Percentiles rank a stretch among this genome's conserved stretches.
These are phyloP conservation scores for Cinnamomum micranthum DNA, from an alignment of 164 flowering plant genomes.

Conservation along the genomic window DNA sequence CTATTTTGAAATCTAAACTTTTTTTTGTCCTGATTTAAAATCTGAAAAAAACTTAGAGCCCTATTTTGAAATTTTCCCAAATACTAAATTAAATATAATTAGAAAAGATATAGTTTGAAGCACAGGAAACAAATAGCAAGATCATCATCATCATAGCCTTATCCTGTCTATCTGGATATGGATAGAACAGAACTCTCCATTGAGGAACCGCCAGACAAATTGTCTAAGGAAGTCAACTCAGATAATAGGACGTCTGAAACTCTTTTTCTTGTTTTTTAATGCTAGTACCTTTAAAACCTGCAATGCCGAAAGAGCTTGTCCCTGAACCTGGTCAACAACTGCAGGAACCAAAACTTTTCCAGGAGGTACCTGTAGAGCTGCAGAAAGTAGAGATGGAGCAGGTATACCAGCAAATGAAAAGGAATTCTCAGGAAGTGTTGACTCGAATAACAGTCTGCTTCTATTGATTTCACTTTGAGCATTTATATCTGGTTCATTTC, in stretches of 20 bases:
- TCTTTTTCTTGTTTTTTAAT: too few relatives aligned
- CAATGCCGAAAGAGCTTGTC: conserved; percentile 86
- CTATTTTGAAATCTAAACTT: too few relatives aligned
- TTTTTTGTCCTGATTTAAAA: too few relatives aligned
- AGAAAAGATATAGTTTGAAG: neutral
- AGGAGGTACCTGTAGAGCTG: conserved; percentile 72
- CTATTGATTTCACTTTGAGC: conserved; percentile 26
- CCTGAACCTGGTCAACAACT: conserved; percentile 76
- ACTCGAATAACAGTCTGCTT: conserved; percentile 31
- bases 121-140: neutral
- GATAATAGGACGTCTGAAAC: too few relatives aligned
- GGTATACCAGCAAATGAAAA: conserved; percentile 78
- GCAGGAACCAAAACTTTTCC: conserved; percentile 96
- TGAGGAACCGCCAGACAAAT: neutral
- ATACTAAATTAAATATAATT: neutral
- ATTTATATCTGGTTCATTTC: conserved; percentile 28
- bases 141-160: too few relatives aligned
- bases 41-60: too few relatives aligned
- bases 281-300: conserved; percentile 77
- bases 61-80: too few relatives aligned
- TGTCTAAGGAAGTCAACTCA: neutral
- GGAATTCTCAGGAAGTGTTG: conserved; percentile 31
- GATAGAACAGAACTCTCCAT: neutral
- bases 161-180: too few relatives aligned
- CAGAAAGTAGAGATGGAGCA: conserved; percentile 88